phyloP scores from a whole-genome alignment of 257 asterid species.

The Solanum rostratum region DNA sequence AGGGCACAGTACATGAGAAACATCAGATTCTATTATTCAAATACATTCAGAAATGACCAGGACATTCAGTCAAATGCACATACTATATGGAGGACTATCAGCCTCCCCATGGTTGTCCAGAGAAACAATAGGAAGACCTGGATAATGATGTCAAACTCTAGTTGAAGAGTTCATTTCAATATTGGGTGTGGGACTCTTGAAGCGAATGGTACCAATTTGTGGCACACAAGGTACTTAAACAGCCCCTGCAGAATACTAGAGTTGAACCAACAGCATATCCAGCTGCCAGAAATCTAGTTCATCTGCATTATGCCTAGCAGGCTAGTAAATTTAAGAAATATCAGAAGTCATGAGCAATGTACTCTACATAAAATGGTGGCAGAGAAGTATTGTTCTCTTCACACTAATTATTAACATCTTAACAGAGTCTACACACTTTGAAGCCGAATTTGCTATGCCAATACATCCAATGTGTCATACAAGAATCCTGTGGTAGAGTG shows the following conservation, averaged over 20 bases:
- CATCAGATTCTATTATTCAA: neutral
- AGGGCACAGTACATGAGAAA: neutral
- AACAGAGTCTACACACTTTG: neutral
- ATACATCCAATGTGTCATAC: neutral
- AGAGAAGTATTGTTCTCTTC: neutral
- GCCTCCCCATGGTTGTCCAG: neutral
- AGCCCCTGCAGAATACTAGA: neutral
- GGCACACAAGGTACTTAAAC: neutral
- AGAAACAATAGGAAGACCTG: neutral
- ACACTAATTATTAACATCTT: neutral
- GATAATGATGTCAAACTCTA: neutral
- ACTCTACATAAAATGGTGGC: neutral
- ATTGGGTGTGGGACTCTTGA: neutral
- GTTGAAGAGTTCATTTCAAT: neutral
- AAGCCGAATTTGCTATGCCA: neutral
- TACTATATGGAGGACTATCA: neutral
- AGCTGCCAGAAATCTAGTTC: neutral
- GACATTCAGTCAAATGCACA: neutral
- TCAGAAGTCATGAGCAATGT: neutral
- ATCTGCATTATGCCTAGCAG: neutral
- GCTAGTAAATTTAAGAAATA: neutral
- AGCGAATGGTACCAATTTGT: too few relatives aligned
- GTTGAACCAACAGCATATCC: neutral
- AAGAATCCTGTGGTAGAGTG: neutral
- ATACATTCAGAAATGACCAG: neutral